Percentiles rank a stretch among this genome's conserved stretches.
Conservation (phyloP, 345 rosid genomes). For the Eucalyptus erythrocorys region DNA sequence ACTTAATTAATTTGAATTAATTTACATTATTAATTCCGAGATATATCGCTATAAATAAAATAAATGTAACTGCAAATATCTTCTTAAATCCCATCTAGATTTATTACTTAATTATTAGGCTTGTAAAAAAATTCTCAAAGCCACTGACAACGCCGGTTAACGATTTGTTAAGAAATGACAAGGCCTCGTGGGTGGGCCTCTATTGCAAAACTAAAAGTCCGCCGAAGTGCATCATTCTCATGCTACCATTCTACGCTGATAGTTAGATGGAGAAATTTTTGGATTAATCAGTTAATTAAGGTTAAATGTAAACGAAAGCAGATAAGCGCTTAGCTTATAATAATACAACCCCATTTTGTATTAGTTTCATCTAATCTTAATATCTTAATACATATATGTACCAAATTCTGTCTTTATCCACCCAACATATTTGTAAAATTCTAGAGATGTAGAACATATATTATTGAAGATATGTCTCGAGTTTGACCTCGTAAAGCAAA, state of each 20-base stretch:
- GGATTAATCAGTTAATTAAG: not conserved
- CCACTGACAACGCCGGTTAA: not conserved
- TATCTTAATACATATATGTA: not conserved
- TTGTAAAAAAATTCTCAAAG: not conserved
- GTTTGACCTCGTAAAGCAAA: not conserved
- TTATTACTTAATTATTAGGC: not conserved
- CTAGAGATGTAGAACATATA: not conserved
- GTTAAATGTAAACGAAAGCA: not conserved
- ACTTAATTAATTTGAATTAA: not conserved
- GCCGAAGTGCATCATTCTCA: not conserved
- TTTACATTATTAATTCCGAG: not conserved
- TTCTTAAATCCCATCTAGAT: not conserved
- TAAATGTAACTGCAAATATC: not conserved
- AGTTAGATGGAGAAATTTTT: not conserved
- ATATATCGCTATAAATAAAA: not conserved
- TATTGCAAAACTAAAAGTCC: not conserved
- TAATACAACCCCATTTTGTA: not conserved
- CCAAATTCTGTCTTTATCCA: not conserved
- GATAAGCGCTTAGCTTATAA: not conserved
- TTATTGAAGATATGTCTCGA: not conserved
- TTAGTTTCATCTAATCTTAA: not conserved
- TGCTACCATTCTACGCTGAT: not conserved
- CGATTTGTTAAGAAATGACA: not conserved
- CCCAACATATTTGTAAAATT: not conserved
- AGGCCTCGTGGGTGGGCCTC: not conserved